Conservation (phyloP, 2,329 filamentous ascomycete species). For the Periglandula ipomoeae region DNA sequence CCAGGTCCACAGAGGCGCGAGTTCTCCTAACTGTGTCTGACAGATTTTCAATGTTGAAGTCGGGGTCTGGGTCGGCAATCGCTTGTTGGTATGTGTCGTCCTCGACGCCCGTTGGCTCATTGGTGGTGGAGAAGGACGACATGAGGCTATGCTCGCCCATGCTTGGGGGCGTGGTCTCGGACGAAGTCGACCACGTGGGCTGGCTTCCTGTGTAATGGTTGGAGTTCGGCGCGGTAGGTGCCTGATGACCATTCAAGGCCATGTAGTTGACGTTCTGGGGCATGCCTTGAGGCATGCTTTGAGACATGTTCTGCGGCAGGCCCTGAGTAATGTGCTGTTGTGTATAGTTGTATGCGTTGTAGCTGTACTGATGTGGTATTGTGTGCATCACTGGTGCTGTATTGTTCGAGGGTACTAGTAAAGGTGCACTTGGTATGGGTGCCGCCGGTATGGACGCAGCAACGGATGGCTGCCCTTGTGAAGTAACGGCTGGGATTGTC, state of each 20-base stretch:
- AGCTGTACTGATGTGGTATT: background rate
- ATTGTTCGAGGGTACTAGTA: background rate
- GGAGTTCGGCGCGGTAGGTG: background rate
- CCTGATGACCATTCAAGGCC: background rate
- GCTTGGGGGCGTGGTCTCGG: background rate
- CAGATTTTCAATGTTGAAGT: constrained; percentile 14
- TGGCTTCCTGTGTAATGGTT: background rate
- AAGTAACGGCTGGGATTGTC: background rate
- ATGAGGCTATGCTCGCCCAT: constrained; percentile 3
- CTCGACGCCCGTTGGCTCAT: background rate
- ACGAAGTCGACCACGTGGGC: background rate
- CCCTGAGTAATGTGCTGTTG: no score
- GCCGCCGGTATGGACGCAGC: background rate
- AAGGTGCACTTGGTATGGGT: background rate
- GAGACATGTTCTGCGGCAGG: background rate
- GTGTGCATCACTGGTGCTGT: background rate
- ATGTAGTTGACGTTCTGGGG: constrained; percentile 1
- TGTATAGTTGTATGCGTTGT: background rate
- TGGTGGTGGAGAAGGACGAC: background rate
- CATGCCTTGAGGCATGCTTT: no score
- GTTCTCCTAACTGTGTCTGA: constrained; percentile 14
- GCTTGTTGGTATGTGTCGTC: background rate
- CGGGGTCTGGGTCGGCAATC: constrained; percentile 1
- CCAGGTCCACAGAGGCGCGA: constrained; percentile 16
- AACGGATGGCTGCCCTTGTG: background rate